phyloP scores from a whole-genome alignment of 1,139 yeast species.

The Casaregolazyma suthepensis region DNA sequence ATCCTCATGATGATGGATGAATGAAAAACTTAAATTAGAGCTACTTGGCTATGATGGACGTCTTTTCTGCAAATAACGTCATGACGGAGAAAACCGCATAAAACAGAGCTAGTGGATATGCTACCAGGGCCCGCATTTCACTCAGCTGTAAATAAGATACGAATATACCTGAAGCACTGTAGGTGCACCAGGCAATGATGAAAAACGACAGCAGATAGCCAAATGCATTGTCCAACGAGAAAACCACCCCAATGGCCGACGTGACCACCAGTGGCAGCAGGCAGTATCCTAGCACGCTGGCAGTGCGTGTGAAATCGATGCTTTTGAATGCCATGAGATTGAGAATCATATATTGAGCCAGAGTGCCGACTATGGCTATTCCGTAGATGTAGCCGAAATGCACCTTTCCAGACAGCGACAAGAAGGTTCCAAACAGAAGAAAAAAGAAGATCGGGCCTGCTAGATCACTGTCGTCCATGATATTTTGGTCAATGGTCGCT shows the following conservation, averaged over 20 bases:
- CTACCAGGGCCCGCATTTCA: constrained; percentile 83
- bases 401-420: constrained; percentile 81
- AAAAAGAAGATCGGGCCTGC: constrained; percentile 95
- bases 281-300: constrained; percentile 92
- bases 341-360: constrained; percentile 76
- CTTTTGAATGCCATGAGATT: constrained; percentile 68
- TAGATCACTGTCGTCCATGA: constrained; percentile 84
- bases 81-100: constrained; percentile 92
- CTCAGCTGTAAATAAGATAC: constrained; percentile 77
- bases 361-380: constrained; percentile 85
- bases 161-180: constrained; percentile 89
- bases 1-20: constrained; percentile 3
- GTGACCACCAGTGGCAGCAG: constrained; percentile 80
- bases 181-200: constrained; percentile 90
- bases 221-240: constrained; percentile 60
- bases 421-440: constrained; percentile 75
- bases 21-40: neutral
- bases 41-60: constrained; percentile 10
- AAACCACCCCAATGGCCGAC: constrained; percentile 66
- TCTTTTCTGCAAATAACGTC: constrained; percentile 76
- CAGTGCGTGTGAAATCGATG: constrained; percentile 68
- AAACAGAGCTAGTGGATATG: constrained; percentile 88
- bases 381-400: constrained; percentile 98
- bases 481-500: constrained; percentile 58
- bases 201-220: constrained; percentile 69